These are phyloP conservation scores for Vaccinium vitisidaea DNA, from an alignment of 148 eudicot species.

Conservation along the genomic window DNA sequence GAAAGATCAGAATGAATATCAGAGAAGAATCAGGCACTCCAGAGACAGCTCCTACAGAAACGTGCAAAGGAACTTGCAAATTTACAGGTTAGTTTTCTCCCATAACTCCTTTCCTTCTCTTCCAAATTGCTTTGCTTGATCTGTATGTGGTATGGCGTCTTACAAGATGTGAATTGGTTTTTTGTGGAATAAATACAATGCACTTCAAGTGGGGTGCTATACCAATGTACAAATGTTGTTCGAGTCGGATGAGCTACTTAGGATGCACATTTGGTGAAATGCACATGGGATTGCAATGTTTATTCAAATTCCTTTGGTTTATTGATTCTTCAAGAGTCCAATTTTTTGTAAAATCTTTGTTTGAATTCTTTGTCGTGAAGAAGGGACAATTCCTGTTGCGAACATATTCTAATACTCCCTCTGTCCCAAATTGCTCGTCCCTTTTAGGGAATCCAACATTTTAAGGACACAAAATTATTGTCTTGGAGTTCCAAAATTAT, in stretches of 20 bases:
- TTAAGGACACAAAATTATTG: no score
- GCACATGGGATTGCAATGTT: background rate
- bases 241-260: background rate
- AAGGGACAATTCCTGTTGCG: background rate
- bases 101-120: background rate
- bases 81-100: constrained; percentile 39
- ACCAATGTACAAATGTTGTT: background rate
- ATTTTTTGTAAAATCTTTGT: background rate
- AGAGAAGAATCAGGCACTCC: constrained; percentile 75
- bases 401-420: no score
- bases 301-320: background rate
- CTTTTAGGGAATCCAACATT: no score
- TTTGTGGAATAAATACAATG: background rate
- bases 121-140: background rate
- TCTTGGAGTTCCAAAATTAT: no score
- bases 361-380: background rate
- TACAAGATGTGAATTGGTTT: background rate
- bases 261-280: background rate
- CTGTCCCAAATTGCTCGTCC: no score
- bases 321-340: background rate
- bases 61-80: constrained; percentile 66
- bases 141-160: background rate
- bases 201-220: background rate
- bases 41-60: constrained; percentile 64
- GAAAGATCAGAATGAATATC: constrained; percentile 59